Evolutionary conservation across 129 eudicot species (phyloP), one percentile per base, ranked within the genome.

Genomic region (Centaurea solstitialis): DNA sequence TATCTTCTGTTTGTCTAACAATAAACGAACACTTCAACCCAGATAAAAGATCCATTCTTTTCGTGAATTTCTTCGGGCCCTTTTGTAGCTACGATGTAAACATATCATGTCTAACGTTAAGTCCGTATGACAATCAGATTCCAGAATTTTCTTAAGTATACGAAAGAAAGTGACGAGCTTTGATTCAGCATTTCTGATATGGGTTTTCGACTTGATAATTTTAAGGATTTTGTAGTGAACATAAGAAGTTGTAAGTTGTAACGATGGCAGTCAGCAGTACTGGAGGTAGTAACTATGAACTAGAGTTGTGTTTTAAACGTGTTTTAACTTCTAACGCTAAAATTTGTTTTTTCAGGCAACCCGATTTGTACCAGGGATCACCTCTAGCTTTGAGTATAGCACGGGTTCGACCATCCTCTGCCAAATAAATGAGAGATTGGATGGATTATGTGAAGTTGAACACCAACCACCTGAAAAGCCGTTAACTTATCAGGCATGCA

Each of bases 171-270:
- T 50, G 91, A 86, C n/a, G 35, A 62, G 79, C 53, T 80, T 65
- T 50, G 77, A 70, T 75, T 79, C 71, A 78, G 64, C 62, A 76
- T 81, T 64, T 74, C 86, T 22, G 93, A 84, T 30, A 59, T 77
- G 67, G 86, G 87, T 61, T 83, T 84, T 76, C 87, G 85, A 65
- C 83, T 87, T 26, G 91, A 84, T 75, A 86, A 86, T 73, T 77
- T 90, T 38, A 87, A 91, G 78, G 87, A 89, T 64, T 82, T 82
- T 78, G 66, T 88, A 37, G 94, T 82, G 78, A 90, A 89, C 43
- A 77, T 86, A 23, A 82, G 85, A 68, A 80, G 87, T 73, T 73
- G 85, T 74, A 79, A 85, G n/a, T n/a, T n/a, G n/a, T n/a, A n/a
- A n/a, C 61, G 89, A 84, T 64, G 88, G 85, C 72, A 89, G 86